These are phyloP conservation scores for Cladosporium sp. DNA, from an alignment of 2,329 filamentous ascomycete species.

Conservation along the genomic window DNA sequence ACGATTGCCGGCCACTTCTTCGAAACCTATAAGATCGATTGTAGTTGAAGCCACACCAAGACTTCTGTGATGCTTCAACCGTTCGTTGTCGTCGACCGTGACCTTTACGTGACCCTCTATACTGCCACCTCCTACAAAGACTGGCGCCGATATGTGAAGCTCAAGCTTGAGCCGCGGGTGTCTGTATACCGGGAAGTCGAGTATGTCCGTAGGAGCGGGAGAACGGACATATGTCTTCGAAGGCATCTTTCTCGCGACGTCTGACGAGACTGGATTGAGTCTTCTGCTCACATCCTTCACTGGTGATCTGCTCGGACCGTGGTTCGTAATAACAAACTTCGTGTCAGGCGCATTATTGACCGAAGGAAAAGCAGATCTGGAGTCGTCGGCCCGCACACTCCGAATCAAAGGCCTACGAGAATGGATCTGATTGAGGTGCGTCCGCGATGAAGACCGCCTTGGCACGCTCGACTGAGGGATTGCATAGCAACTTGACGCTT, in stretches of 20 bases:
- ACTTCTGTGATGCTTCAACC: constrained; percentile 39
- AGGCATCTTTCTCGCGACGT: constrained; percentile 40
- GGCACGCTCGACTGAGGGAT: constrained; percentile 44
- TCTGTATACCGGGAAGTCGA: constrained; percentile 46
- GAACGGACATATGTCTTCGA: constrained; percentile 48
- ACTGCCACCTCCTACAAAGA: constrained; percentile 54
- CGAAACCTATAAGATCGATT: constrained; percentile 50
- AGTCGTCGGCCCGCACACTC: not conserved
- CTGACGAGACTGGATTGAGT: constrained; percentile 41
- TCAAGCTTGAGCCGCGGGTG: constrained; percentile 48
- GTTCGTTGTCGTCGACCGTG: constrained; percentile 45
- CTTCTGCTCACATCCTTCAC: constrained; percentile 41
- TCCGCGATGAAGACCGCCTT: constrained; percentile 42
- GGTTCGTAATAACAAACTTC: constrained; percentile 37
- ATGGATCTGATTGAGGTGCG: constrained; percentile 15
- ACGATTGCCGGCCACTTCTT: constrained; percentile 46
- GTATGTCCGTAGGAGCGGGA: constrained; percentile 43
- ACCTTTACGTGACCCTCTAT: constrained; percentile 50
- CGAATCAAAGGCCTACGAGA: constrained; percentile 20
- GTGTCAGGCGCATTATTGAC: not conserved
- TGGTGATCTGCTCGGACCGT: constrained; percentile 46
- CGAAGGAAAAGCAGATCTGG: not conserved
- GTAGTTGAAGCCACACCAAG: constrained; percentile 48
- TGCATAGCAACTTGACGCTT: constrained; percentile 42
- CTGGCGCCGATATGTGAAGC: constrained; percentile 46